Evolutionary conservation across 306 rosid genomes (phyloP).

Genomic region (Ochetophila trinervis): DNA sequence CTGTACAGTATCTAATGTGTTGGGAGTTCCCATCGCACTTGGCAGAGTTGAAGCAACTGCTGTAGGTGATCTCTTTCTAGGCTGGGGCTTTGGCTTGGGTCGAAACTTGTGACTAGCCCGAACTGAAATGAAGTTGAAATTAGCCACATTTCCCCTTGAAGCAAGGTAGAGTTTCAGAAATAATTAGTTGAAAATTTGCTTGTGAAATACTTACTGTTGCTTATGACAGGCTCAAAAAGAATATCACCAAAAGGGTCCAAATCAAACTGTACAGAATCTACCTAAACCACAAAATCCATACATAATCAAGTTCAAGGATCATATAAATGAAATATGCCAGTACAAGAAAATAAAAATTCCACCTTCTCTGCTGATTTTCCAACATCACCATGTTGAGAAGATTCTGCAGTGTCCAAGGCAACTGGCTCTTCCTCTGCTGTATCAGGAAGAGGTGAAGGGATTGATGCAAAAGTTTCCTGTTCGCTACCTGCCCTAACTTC

Average conservation of each 20-base stretch:
- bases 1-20: conserved; percentile 27
- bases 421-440: background rate
- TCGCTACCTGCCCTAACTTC: conserved; percentile 13
- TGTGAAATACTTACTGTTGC: conserved; percentile 36
- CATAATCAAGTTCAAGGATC: conserved; percentile 15
- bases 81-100: conserved; percentile 57
- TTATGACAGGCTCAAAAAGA: conserved; percentile 38
- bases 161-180: conserved; percentile 10
- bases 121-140: conserved; percentile 29
- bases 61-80: conserved; percentile 30
- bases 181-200: conserved; percentile 1
- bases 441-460: background rate
- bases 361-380: conserved; percentile 37
- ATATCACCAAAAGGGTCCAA: conserved; percentile 42
- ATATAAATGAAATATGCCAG: conserved; percentile 6
- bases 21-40: background rate
- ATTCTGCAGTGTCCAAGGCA: conserved; percentile 22
- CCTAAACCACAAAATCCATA: conserved; percentile 30
- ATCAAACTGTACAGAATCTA: conserved; percentile 31
- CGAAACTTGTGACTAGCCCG: conserved; percentile 38
- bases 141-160: conserved; percentile 18
- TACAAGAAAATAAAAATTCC: conserved; percentile 9
- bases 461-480: background rate
- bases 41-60: conserved; percentile 31
- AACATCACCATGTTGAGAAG: conserved; percentile 20